Evolutionary conservation across 2,329 filamentous ascomycete species (phyloP).

Genomic region (Cercospora sp.): DNA sequence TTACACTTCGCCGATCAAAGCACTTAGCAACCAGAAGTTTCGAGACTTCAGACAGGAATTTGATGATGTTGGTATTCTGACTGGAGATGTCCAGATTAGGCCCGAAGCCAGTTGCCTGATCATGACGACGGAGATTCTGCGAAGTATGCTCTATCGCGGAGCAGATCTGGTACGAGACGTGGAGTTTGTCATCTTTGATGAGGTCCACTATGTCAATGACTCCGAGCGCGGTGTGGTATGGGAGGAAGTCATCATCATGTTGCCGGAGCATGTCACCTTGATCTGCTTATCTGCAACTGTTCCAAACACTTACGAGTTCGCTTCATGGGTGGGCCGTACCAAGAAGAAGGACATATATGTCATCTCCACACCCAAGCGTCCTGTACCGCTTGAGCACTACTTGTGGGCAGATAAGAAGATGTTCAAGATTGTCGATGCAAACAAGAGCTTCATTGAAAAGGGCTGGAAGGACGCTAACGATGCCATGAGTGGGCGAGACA

Average conservation of each 20-base stretch:
- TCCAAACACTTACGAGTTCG: slow-evolving; percentile 95
- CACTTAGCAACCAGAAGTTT: slow-evolving; percentile 97
- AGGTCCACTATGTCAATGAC: slow-evolving; percentile 98
- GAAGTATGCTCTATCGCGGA: slow-evolving; percentile 96
- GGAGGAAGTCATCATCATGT: slow-evolving; percentile 99
- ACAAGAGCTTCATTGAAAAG: slow-evolving; percentile 86
- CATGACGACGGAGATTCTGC: slow-evolving; percentile 97
- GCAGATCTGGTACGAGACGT: slow-evolving; percentile 96
- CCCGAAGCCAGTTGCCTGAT: slow-evolving; percentile 97
- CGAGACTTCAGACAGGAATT: slow-evolving; percentile 88
- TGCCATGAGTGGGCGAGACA: slow-evolving; percentile 78
- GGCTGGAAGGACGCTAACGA: slow-evolving; percentile 95
- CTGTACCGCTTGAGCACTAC: slow-evolving; percentile 92
- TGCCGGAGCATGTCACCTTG: slow-evolving; percentile 93
- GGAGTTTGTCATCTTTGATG: slow-evolving; percentile 98
- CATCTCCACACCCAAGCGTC: slow-evolving; percentile 93
- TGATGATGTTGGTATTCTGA: slow-evolving; percentile 94
- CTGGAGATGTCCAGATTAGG: slow-evolving; percentile 96
- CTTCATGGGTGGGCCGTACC: slow-evolving; percentile 95
- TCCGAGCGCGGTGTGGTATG: slow-evolving; percentile 93
- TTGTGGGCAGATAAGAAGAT: slow-evolving; percentile 91
- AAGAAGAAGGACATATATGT: slow-evolving; percentile 99
- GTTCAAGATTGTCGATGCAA: slow-evolving; percentile 89
- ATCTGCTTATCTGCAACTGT: slow-evolving; percentile 95
- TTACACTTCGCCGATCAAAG: slow-evolving; percentile 98